A percentile compares a stretch with the other conserved stretches of the same genome.
phyloP scores from a whole-genome alignment of 495 filamentous ascomycete species.

The Podospora didyma region DNA sequence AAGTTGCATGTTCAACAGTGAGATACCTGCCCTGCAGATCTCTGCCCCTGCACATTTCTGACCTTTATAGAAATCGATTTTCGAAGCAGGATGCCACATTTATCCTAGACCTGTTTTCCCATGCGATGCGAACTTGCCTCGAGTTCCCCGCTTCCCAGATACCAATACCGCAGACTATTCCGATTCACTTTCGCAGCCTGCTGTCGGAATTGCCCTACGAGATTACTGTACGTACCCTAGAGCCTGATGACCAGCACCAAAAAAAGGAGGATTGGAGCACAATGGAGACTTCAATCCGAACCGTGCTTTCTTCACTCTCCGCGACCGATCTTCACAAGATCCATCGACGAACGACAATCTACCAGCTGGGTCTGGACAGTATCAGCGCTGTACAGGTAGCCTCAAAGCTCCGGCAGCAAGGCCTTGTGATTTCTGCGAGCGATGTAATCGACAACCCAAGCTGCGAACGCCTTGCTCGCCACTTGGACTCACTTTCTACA shows the following conservation, averaged over 20 bases:
- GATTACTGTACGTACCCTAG: not conserved
- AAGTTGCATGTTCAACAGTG: slow-evolving; percentile 25
- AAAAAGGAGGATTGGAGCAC: slow-evolving; percentile 41
- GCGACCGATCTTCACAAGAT: slow-evolving; percentile 51
- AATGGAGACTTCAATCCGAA: slow-evolving; percentile 47
- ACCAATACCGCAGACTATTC: not conserved
- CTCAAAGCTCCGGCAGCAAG: slow-evolving; percentile 54
- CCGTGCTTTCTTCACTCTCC: slow-evolving; percentile 54
- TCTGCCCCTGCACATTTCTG: not conserved
- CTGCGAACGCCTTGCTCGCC: slow-evolving; percentile 31
- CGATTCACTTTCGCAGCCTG: not conserved
- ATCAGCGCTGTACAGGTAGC: slow-evolving; percentile 81
- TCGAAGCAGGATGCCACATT: slow-evolving; percentile 31
- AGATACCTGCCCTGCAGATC: not conserved
- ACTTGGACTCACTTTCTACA: not conserved
- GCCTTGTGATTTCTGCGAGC: slow-evolving; percentile 52
- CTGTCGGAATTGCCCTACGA: not conserved
- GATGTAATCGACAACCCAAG: slow-evolving; percentile 66
- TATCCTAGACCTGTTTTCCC: slow-evolving; percentile 46
- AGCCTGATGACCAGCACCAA: not conserved
- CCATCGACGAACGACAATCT: slow-evolving; percentile 60
- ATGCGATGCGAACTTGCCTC: slow-evolving; percentile 33
- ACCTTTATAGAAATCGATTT: slow-evolving; percentile 38
- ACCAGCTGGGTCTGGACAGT: slow-evolving; percentile 82
- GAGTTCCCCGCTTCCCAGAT: slow-evolving; percentile 31